Conservation (phyloP, 73 alveolate species). For the Tetrahymena thermophila region DNA sequence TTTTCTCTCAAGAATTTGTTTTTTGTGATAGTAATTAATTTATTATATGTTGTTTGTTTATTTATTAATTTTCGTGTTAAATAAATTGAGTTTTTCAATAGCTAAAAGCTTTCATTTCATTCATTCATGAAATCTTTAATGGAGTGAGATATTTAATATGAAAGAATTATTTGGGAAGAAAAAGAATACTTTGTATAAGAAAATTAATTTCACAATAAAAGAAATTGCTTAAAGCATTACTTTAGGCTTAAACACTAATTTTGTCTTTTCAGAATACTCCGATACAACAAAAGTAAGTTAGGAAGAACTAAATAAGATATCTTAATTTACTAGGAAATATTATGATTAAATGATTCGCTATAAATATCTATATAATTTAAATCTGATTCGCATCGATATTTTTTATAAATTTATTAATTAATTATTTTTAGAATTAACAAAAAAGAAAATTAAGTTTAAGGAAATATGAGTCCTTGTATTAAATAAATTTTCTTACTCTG, state of each 20-base stretch:
- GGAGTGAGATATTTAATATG: no score
- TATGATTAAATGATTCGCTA: neutral
- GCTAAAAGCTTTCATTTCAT: no score
- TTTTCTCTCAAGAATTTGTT: no score
- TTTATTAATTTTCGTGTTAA: no score
- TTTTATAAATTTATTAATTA: no score
- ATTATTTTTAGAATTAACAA: no score
- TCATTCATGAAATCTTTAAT: no score
- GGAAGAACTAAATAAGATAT: neutral
- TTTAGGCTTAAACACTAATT: neutral
- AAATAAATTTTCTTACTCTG: neutral
- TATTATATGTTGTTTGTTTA: no score
- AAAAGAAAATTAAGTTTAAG: neutral
- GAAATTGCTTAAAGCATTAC: neutral
- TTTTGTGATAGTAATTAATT: no score
- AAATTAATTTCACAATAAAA: neutral
- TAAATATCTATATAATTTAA: neutral
- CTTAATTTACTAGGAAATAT: no score
- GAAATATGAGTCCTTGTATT: neutral
- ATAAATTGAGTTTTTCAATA: no score
- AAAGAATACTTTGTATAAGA: neutral
- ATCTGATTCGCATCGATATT: neutral
- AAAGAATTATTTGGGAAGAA: no score
- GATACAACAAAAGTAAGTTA: neutral
- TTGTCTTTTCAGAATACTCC: neutral